Base-by-base conservation (phyloP, 164 flowering plant genomes). In the Litsea cubeba region DNA sequence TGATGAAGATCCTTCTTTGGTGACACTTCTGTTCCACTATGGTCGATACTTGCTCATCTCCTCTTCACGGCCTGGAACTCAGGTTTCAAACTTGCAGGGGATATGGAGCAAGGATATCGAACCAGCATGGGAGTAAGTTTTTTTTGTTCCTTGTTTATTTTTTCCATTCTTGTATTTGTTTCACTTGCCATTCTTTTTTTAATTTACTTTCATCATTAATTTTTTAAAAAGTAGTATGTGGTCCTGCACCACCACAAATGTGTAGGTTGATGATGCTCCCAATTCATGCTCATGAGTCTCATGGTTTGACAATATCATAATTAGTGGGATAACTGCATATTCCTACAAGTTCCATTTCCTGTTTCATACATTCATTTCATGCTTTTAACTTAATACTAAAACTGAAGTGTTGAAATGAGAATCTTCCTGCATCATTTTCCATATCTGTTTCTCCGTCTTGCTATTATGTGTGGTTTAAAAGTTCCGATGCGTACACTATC, bases 51-150 rank as follows among this genome's bases (percentile, higher is more conserved):
- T 95, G 81, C 89, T 95, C 46, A 93, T 95, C 71, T 87, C 98
- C 78, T 88, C 88, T 82, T 93, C 99, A 51, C 85, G 98, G 68
- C 95, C 96, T 75, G 97, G 97, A 85, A 89, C 95, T 68, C 97
- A 95, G 81, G 86, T 80, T 69, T 84, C 99, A 72, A 93, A 93
- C 82, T 84, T 93, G 57, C 99, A 95, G 79, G 99, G 99, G 23
- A 90, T 95, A 75, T 95, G 99, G 98, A 95, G 85, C 82, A 84
- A 90, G 78, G 87, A 93, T 68, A 69, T 88, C 58, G 87, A 84
- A 72, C 99, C 99, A 58, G 76, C 92, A 78, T 95, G 99, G 99
- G 98, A 95, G 98, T 94, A 90, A 71, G 97, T 82, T n/a, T n/a
- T n/a, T n/a, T n/a, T n/a, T n/a, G n/a, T n/a, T n/a, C n/a, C n/a